phyloP scores from a whole-genome alignment of 2,329 filamentous ascomycete genomes.

The Triangularia verruculosa region DNA sequence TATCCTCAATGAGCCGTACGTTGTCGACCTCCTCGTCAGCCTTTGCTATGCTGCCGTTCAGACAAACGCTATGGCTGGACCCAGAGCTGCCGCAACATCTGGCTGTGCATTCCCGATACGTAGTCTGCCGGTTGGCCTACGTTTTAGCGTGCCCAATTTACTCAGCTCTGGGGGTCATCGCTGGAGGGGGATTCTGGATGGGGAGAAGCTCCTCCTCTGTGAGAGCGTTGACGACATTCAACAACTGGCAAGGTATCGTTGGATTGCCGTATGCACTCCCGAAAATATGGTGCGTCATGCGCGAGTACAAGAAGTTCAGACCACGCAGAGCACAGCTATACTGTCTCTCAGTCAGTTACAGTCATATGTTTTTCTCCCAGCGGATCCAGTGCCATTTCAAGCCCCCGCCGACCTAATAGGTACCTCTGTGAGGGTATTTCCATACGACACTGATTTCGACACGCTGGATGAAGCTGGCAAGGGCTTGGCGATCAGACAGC shows the following conservation, averaged over 20 bases:
- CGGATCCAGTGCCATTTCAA: background rate
- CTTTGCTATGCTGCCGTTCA: conserved; percentile 66
- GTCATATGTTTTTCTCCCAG: background rate
- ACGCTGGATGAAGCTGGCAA: conserved; percentile 46
- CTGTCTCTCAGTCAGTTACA: background rate
- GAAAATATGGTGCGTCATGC: background rate
- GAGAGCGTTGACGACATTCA: background rate
- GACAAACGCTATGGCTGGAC: background rate
- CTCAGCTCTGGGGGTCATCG: background rate
- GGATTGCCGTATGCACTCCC: conserved; percentile 18
- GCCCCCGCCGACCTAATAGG: background rate
- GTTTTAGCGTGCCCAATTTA: conserved; percentile 34
- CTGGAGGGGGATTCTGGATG: background rate
- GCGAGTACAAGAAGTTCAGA: background rate
- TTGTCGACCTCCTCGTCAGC: conserved; percentile 80
- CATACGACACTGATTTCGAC: conserved; percentile 58
- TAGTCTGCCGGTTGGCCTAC: conserved; percentile 44
- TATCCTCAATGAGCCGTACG: conserved; percentile 71
- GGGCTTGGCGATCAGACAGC: conserved; percentile 47
- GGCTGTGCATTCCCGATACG: conserved; percentile 35
- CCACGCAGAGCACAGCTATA: background rate
- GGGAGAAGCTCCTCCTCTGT: conserved; percentile 12
- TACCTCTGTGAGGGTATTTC: background rate
- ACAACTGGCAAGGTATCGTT: conserved; percentile 4
- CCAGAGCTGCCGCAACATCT: background rate